A percentile compares a stretch with the other conserved stretches of the same genome.
Evolutionary conservation across 192 early-diverging fungal species (phyloP).

Genomic region (Entrophospora sp.): DNA sequence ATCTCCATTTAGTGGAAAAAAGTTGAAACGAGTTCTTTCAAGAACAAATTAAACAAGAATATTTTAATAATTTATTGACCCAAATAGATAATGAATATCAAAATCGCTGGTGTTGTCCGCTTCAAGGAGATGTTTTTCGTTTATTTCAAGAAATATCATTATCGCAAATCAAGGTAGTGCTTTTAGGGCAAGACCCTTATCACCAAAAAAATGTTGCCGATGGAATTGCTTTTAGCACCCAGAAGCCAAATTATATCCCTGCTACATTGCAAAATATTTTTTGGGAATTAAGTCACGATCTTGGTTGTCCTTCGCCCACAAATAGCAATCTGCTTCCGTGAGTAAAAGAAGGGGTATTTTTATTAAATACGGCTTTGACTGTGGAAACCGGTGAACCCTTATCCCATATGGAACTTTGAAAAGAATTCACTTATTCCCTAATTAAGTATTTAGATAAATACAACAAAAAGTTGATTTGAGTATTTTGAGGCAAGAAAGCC

Average conservation of each 20-base stretch:
- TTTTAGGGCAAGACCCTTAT: constrained; percentile 10
- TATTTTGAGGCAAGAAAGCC: constrained; percentile 9
- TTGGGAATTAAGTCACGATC: not conserved
- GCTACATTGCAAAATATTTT: constrained; percentile 9
- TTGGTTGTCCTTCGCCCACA: not conserved
- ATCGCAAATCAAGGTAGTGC: not conserved
- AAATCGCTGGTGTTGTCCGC: not conserved
- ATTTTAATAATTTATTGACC: not conserved
- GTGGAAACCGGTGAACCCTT: not conserved
- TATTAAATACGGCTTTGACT: not conserved
- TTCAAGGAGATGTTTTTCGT: constrained; percentile 9
- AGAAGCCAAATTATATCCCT: not conserved
- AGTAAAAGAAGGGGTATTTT: constrained; percentile 10
- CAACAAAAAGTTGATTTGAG: not conserved
- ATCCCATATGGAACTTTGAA: not conserved
- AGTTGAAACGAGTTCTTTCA: constrained; percentile 1
- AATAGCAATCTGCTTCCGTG: constrained; percentile 3
- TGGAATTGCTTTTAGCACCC: constrained; percentile 15
- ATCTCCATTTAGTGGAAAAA: not conserved
- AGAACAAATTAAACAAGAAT: not conserved
- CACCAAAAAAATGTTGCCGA: not conserved
- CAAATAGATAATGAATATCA: not conserved
- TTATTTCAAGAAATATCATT: not conserved
- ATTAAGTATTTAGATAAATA: not conserved
- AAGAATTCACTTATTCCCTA: constrained; percentile 9